Base-by-base conservation (phyloP, 2,329 filamentous ascomycete genomes). In the Massarina eburnea region DNA sequence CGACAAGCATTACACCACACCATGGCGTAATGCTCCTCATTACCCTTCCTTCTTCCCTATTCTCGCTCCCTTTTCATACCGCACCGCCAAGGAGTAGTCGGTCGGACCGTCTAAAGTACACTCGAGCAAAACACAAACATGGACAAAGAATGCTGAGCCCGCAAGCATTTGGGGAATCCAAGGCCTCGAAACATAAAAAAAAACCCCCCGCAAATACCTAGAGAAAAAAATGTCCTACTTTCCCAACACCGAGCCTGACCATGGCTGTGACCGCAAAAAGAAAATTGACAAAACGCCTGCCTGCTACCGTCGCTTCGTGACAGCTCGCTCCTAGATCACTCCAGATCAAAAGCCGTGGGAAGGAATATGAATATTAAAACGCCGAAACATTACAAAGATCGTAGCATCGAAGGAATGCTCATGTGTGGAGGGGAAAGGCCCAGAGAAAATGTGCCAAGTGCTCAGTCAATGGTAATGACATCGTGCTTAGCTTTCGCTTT, bases 381-480 rank as follows among this genome's bases (percentile, higher is more conserved):
- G 24, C 6, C 24, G 24, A 10, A 10, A 6, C 7, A 26, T 26
- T 6, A 26, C 10, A 26, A 6, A 26, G 24, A 6, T 10, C 24
- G 6, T 10, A 26, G 10, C 7, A 26, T 7, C 7, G 24, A 30
- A 30, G 27, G 27, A 5, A 14, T n/a, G n/a, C n/a, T n/a, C n/a
- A n/a, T n/a, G n/a, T n/a, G 27, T 30, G 27, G 12, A 4, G 4
- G 12, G 12, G 12, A 30, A 6, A 5, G 12, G 7, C 5, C 12
- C 6, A 30, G 27, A n/a, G n/a, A n/a, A n/a, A n/a, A n/a, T n/a
- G n/a, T n/a, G n/a, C n/a, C 27, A 30, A 30, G 12, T 8, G 6
- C 12, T 14, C 26, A 44, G 27, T 49, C 46, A 22, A 49, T 49
- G 15, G 41, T 45, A 15, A 49, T 49, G 14, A 42, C 21, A 15